phyloP scores from a whole-genome alignment of 2,329 filamentous ascomycete species.

The Fusarium sp. region DNA sequence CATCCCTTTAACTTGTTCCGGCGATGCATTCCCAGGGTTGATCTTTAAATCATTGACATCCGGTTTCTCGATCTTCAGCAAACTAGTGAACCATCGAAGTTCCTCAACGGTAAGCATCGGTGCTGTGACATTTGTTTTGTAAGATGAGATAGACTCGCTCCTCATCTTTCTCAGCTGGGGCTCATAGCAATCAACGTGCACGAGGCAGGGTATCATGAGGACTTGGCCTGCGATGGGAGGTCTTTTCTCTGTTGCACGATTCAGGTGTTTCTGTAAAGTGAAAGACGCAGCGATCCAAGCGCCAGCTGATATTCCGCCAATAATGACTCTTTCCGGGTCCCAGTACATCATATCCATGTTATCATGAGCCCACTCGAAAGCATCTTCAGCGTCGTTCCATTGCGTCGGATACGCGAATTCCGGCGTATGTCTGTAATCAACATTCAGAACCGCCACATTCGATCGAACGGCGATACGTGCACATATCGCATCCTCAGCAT shows the following conservation, averaged over 20 bases:
- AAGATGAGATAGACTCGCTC: not conserved
- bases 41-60: not conserved
- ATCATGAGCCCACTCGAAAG: conserved; percentile 2
- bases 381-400: conserved; percentile 7
- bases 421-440: conserved; percentile 2
- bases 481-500: conserved; percentile 5
- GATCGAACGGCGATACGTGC: not conserved
- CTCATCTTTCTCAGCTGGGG: not conserved
- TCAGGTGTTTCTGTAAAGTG: not conserved
- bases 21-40: not conserved
- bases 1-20: not conserved
- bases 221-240: not conserved
- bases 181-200: not conserved
- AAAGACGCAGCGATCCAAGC: conserved; percentile 4
- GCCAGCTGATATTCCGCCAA: conserved; percentile 5
- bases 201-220: conserved; percentile 4
- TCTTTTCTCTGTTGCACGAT: not conserved
- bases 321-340: not conserved
- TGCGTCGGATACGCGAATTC: not conserved
- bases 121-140: not conserved
- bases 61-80: not conserved
- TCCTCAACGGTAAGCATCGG: not conserved
- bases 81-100: not conserved
- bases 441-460: not conserved
- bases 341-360: not conserved